Percentiles rank a stretch among this genome's conserved stretches.
These are phyloP conservation scores for Boletus tomentosulus DNA, from an alignment of 768 basidiomycete genomes.

Conservation along the genomic window DNA sequence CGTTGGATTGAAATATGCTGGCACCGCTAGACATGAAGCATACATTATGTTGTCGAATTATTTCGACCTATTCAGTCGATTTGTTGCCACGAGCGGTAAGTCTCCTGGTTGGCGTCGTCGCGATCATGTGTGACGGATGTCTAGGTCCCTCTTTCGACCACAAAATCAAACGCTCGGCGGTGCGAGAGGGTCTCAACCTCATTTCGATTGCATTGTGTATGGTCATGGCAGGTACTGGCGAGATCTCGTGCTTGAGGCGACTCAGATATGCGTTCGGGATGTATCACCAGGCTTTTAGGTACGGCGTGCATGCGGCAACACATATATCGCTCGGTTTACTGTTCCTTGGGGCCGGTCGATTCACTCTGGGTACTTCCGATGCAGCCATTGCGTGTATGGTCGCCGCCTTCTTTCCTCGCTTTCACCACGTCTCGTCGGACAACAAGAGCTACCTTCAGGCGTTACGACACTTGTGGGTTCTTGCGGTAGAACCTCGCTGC, in stretches of 20 bases:
- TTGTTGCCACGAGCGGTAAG: slow-evolving; percentile 67
- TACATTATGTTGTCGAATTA: slow-evolving; percentile 77
- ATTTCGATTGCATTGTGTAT: slow-evolving; percentile 84
- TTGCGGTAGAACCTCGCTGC: slow-evolving; percentile 93
- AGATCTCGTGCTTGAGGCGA: slow-evolving; percentile 82
- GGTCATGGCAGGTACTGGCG: slow-evolving; percentile 97
- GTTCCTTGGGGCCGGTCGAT: slow-evolving; percentile 90
- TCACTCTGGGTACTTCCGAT: slow-evolving; percentile 88
- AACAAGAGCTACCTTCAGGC: slow-evolving; percentile 92
- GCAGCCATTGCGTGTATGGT: slow-evolving; percentile 88
- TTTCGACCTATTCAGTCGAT: slow-evolving; percentile 73
- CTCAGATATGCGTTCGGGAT: slow-evolving; percentile 89
- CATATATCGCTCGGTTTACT: slow-evolving; percentile 89
- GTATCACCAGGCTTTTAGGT: slow-evolving; percentile 70
- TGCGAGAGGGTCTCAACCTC: slow-evolving; percentile 83
- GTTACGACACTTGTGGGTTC: slow-evolving; percentile 91
- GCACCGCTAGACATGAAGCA: slow-evolving; percentile 87
- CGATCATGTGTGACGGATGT: slow-evolving; percentile 1
- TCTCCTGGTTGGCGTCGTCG: slow-evolving; percentile 1
- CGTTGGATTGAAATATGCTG: slow-evolving; percentile 89
- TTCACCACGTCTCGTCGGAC: slow-evolving; percentile 72
- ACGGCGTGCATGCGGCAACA: slow-evolving; percentile 86
- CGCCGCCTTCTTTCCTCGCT: slow-evolving; percentile 89
- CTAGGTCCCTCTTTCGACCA: slow-evolving; percentile 79
- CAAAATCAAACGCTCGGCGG: slow-evolving; percentile 81